Evolutionary conservation across 2,329 filamentous ascomycete genomes (phyloP).

Genomic region (Fusarium camptoceras): DNA sequence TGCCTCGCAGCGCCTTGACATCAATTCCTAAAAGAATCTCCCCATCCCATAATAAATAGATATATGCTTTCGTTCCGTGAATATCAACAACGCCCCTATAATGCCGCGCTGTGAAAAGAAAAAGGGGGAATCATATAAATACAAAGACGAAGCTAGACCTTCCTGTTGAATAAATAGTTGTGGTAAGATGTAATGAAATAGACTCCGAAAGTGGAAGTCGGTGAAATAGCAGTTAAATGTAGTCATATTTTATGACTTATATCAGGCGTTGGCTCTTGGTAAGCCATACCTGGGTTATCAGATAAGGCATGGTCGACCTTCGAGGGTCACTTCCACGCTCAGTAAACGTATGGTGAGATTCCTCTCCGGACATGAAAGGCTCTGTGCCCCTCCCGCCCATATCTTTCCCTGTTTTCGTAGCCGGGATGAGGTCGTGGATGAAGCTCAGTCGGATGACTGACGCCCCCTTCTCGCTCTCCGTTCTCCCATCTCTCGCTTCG

Average conservation of each 20-base stretch:
- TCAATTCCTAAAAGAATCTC: slow-evolving; percentile 9
- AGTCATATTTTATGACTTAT: slow-evolving; percentile 11
- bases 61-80: slow-evolving; percentile 18
- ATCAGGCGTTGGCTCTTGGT: background rate
- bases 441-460: slow-evolving; percentile 35
- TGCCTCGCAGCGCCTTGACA: slow-evolving; percentile 19
- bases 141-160: slow-evolving; percentile 29
- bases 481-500: slow-evolving; percentile 39
- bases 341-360: slow-evolving; percentile 50
- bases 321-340: slow-evolving; percentile 33
- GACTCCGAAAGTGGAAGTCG: background rate
- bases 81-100: slow-evolving; percentile 40
- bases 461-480: slow-evolving; percentile 22
- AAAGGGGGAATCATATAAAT: slow-evolving; percentile 36
- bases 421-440: slow-evolving; percentile 30
- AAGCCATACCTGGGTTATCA: slow-evolving; percentile 11
- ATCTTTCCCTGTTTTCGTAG: slow-evolving; percentile 51
- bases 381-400: slow-evolving; percentile 51
- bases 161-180: slow-evolving; percentile 1
- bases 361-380: slow-evolving; percentile 42
- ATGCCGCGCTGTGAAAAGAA: slow-evolving; percentile 35
- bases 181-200: background rate
- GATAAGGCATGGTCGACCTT: slow-evolving; percentile 23
- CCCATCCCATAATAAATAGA: slow-evolving; percentile 10
- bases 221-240: background rate